Evolutionary conservation across 2,329 filamentous ascomycete genomes (phyloP).

Genomic region (Cladosporium austrohemisphaericum): DNA sequence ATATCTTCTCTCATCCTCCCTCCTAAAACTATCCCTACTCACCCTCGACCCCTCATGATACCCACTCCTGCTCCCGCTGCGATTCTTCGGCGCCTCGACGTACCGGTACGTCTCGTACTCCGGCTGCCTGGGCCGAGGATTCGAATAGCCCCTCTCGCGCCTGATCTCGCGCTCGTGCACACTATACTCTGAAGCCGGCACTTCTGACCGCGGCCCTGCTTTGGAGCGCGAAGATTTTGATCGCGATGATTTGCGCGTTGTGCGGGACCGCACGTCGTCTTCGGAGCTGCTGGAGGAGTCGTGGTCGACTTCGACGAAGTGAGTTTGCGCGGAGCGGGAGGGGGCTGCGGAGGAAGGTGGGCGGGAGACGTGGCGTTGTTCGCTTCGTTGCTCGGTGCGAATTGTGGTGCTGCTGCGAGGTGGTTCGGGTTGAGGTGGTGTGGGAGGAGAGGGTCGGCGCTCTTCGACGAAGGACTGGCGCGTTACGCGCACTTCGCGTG

Average conservation of each 20-base stretch:
- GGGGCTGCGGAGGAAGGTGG: slow-evolving; percentile 39
- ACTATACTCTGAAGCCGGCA: slow-evolving; percentile 35
- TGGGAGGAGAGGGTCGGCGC: slow-evolving; percentile 16
- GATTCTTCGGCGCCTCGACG: slow-evolving; percentile 36
- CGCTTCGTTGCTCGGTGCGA: slow-evolving; percentile 13
- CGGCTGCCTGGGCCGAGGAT: slow-evolving; percentile 23
- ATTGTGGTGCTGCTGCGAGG: slow-evolving; percentile 22
- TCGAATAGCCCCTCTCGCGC: slow-evolving; percentile 35
- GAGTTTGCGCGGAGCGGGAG: slow-evolving; percentile 29
- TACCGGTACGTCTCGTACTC: slow-evolving; percentile 47
- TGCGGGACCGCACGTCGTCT: slow-evolving; percentile 30
- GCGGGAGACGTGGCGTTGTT: slow-evolving; percentile 29
- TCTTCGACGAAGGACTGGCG: slow-evolving; percentile 23
- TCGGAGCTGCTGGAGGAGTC: slow-evolving; percentile 24
- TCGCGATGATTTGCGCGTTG: slow-evolving; percentile 26
- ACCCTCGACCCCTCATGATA: slow-evolving; percentile 23
- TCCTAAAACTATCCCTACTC: slow-evolving; percentile 22
- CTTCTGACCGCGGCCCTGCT: slow-evolving; percentile 16
- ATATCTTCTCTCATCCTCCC: slow-evolving; percentile 21
- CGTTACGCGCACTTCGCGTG: slow-evolving; percentile 19
- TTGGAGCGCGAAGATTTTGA: slow-evolving; percentile 20
- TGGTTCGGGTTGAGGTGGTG: slow-evolving; percentile 17
- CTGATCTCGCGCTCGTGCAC: slow-evolving; percentile 43
- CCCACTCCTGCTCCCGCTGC: slow-evolving; percentile 26
- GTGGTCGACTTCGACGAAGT: slow-evolving; percentile 45